Evolutionary conservation across 495 filamentous ascomycete species (phyloP).

Genomic region (Poronia punctata): DNA sequence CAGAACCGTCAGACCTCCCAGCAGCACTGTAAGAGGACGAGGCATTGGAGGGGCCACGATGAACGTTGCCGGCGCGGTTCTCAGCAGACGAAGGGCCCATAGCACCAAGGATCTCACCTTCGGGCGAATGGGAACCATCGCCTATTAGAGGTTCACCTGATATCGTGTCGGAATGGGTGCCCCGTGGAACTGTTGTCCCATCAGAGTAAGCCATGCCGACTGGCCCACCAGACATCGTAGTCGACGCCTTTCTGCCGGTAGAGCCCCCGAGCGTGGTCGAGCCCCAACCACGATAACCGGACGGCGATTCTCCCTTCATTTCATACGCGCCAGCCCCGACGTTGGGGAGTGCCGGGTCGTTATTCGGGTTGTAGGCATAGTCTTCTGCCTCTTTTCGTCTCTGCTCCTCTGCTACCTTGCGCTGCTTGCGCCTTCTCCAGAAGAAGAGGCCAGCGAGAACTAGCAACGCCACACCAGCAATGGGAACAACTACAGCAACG

Average conservation of each 20-base stretch:
- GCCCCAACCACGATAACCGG: constrained; percentile 93
- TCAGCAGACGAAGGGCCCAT: constrained; percentile 66
- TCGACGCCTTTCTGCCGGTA: constrained; percentile 75
- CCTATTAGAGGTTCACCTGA: constrained; percentile 62
- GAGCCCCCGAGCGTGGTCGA: constrained; percentile 63
- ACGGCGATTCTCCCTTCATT: constrained; percentile 56
- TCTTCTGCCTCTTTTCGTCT: constrained; percentile 93
- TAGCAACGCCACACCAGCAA: constrained; percentile 78
- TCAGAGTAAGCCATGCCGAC: constrained; percentile 64
- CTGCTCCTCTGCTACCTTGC: constrained; percentile 77
- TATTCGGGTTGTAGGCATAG: constrained; percentile 92
- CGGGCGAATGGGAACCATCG: constrained; percentile 51
- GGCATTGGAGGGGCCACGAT: constrained; percentile 89
- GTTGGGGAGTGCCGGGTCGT: constrained; percentile 74
- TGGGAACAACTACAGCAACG: constrained; percentile 88
- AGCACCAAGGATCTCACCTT: constrained; percentile 60
- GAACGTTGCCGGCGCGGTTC: constrained; percentile 60
- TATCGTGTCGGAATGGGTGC: constrained; percentile 63
- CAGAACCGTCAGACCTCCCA: constrained; percentile 76
- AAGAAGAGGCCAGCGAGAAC: constrained; percentile 69
- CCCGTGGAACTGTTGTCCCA: constrained; percentile 62
- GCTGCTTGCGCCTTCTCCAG: constrained; percentile 79
- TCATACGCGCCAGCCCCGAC: constrained; percentile 57
- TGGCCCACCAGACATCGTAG: constrained; percentile 76
- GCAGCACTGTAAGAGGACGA: constrained; percentile 90